phyloP scores from a whole-genome alignment of 495 filamentous ascomycete species.

The Neurospora sublineolata region DNA sequence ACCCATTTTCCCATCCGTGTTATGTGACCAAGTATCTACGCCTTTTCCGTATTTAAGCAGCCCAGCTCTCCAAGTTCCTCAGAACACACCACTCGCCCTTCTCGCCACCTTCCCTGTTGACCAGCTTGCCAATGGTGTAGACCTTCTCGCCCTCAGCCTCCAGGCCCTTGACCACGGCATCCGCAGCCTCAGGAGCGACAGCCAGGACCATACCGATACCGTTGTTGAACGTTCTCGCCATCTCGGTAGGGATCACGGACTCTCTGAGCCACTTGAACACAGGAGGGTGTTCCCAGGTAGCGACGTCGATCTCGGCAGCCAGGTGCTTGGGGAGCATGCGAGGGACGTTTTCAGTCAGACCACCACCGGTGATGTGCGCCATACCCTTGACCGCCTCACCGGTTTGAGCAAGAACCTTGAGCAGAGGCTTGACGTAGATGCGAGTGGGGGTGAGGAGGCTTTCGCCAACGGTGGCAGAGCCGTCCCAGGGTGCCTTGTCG shows the following conservation, averaged over 20 bases:
- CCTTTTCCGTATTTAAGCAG: neutral
- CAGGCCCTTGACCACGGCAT: conserved; percentile 42
- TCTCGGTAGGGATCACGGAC: conserved; percentile 61
- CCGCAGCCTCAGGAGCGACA: conserved; percentile 46
- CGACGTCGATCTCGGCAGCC: conserved; percentile 64
- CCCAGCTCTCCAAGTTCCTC: conserved; percentile 61
- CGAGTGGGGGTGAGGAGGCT: conserved; percentile 68
- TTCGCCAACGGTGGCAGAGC: conserved; percentile 44
- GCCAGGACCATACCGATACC: conserved; percentile 88
- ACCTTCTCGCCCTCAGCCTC: conserved; percentile 62
- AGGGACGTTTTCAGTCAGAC: conserved; percentile 83
- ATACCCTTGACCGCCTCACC: conserved; percentile 59
- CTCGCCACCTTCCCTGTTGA: conserved; percentile 35
- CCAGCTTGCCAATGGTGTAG: conserved; percentile 60
- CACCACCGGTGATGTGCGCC: conserved; percentile 92
- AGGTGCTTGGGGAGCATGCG: conserved; percentile 74
- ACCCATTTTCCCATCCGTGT: neutral
- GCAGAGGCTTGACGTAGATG: conserved; percentile 67
- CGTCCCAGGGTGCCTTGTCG: conserved; percentile 62
- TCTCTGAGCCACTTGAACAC: conserved; percentile 79
- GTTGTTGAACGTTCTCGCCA: conserved; percentile 86
- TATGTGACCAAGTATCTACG: neutral
- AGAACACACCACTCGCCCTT: conserved; percentile 52
- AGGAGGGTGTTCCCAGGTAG: conserved; percentile 55
- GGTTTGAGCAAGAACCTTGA: conserved; percentile 45